phyloP scores from a whole-genome alignment of 306 rosid genomes.

The Ormosia emarginata region DNA sequence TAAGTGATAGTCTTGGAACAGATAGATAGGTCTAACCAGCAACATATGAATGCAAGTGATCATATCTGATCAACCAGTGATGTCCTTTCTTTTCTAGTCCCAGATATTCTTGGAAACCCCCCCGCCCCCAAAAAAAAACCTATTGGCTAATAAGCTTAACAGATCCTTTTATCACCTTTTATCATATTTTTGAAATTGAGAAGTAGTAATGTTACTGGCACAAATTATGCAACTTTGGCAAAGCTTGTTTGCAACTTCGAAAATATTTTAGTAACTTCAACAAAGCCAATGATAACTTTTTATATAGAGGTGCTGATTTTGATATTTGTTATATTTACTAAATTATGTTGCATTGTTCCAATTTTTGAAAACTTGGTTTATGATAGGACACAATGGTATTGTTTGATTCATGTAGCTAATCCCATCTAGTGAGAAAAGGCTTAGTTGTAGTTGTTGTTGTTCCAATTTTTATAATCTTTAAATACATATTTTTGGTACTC shows the following conservation, averaged over 20 bases:
- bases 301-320: not conserved
- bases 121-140: too few relatives aligned
- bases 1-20: not conserved
- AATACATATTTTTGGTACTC: not conserved
- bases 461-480: not conserved
- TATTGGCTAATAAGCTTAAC: not conserved
- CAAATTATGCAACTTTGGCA: not conserved
- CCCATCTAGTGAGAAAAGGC: too few relatives aligned
- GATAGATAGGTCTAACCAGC: not conserved
- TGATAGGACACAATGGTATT: too few relatives aligned
- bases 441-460: too few relatives aligned
- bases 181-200: not conserved
- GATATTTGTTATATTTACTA: not conserved
- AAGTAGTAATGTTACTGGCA: not conserved
- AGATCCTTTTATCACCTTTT: not conserved
- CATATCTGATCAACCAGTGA: not conserved
- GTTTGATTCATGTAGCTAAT: too few relatives aligned
- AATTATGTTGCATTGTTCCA: not conserved
- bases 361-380: too few relatives aligned
- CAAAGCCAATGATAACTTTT: not conserved
- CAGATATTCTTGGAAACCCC: not conserved
- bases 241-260: not conserved
- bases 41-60: not conserved
- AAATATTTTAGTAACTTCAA: not conserved
- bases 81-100: not conserved